Base-by-base conservation (phyloP, 495 filamentous ascomycete genomes). In the Staphylotrichum longicolle region DNA sequence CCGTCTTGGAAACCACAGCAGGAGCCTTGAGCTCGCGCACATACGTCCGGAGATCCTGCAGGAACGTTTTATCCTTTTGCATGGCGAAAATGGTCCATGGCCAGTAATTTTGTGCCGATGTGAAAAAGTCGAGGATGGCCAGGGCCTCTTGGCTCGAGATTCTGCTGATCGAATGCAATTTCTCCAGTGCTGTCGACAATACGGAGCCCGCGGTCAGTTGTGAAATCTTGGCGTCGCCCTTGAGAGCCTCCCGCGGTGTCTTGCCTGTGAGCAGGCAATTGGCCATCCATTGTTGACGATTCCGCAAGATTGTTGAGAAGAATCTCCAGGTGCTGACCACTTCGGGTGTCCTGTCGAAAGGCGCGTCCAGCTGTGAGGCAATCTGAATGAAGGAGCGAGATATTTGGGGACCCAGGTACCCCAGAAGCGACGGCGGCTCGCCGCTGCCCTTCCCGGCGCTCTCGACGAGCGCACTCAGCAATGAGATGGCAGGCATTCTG, bases 241-340 rank as follows among this genome's bases (percentile, higher is more conserved):
- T 87, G 64, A 91, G 71, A 2, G 86, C 83, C 52, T 93, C 84
- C 54, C 86, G 83, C 14, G 94, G 90, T 1, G 90, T 90, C 61
- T 86, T 86, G 32, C 94, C 94, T 4, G 93, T 96, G 33, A 98
- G 85, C 53, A 98, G 82, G 68, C 91, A 93, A 48, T 96, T 91
- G 0, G 93, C 86, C 77, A 99, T 87, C 88, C 95, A 98, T 68
- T 96, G 91, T 64, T 99, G 94, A 57, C 91, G 87, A 68, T 90
- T 92, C 67, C 90, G 89, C 50, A 98, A 83, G 50, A 96, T 85
- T n/a, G 86, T 86, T 34, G 93, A 88, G 39, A 97, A 85, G 58
- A 99, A 84, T 54, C 81, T 84, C 94, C 94, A 98, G 53, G 91
- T 87, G 30, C 80, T 77, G 52, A 84, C 79, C 30, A 87, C 81